phyloP scores from a whole-genome alignment of 306 rosid species.

The Heteromeles arbutifolia region DNA sequence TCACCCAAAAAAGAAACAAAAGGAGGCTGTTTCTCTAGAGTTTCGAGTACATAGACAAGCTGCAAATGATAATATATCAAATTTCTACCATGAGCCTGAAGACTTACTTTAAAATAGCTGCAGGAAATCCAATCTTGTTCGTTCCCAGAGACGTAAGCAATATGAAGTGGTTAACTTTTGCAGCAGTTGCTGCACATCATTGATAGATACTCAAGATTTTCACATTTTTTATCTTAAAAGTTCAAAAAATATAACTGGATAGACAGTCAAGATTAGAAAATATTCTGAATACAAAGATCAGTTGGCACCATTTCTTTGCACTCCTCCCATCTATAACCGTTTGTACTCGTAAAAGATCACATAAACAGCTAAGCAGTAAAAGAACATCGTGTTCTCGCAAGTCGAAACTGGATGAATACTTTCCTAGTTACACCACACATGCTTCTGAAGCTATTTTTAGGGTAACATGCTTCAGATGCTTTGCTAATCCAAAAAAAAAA shows the following conservation, averaged over 20 bases:
- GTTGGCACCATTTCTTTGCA: neutral
- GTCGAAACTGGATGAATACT: neutral
- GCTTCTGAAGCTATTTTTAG: neutral
- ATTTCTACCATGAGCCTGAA: slow-evolving; percentile 2
- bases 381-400: neutral
- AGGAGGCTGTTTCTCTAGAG: neutral
- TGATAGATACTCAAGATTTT: slow-evolving; percentile 9
- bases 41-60: slow-evolving; percentile 2
- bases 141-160: slow-evolving; percentile 94
- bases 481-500: neutral
- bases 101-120: slow-evolving; percentile 91
- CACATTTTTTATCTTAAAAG: neutral
- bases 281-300: neutral
- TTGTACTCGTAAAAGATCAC: no score
- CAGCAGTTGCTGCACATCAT: slow-evolving; percentile 56
- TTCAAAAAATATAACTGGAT: neutral
- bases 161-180: slow-evolving; percentile 71
- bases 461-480: neutral
- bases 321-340: neutral
- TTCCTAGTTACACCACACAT: neutral
- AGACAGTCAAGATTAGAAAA: neutral
- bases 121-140: slow-evolving; percentile 90
- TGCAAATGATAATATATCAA: slow-evolving; percentile 14
- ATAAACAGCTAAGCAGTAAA: neutral
- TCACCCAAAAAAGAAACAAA: slow-evolving; percentile 2